Evolutionary conservation across 257 asterid species (phyloP), one percentile per base, ranked within the genome.

Genomic region (Petunia secreta): DNA sequence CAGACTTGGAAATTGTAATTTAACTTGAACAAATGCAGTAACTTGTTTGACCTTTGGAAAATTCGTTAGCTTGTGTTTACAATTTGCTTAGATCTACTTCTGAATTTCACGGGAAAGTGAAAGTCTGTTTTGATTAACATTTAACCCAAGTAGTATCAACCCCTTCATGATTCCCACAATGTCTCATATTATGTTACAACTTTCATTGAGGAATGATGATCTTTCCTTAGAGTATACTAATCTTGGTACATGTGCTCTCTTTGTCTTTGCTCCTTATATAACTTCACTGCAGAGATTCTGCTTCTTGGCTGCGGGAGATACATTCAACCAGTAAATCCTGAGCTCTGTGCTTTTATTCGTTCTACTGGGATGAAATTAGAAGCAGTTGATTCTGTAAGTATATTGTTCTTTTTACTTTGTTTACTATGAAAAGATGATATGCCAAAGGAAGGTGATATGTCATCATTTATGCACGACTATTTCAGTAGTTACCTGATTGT

Each of bases 321-420:
- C 80, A 90, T 88, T 85, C 97, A 95, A 75, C 98, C 91, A 0
- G 88, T 93, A 75, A 88, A 82, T 79, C 96, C 97, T 8, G 93
- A 92, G 87, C 83, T 93, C 68, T 91, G 96, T 71, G 87, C 81
- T 82, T 93, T 93, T 81, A 86, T 93, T 83, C 98, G 97, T 34
- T 92, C 99, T 78, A 83, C 92, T 75, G 99, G 98, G 83, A 93
- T 95, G 93, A 93, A 93, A 88, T 77, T 95, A 50, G 99, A 95
- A 90, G 92, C 89, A 75, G 71, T 95, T 53, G 99, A 95, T 81
- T 88, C 97, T 15, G 98, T 94, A 86, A 83, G 92, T 82, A 44
- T 84, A 66, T 65, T 38, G 59, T 62, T 16, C 60, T 80, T 60
- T 77, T 38, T 75, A 74, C 80, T 82, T 39, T 65, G 50, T 52